Evolutionary conservation across 164 flowering plant genomes (phyloP).

Genomic region (Akebia trifoliata): DNA sequence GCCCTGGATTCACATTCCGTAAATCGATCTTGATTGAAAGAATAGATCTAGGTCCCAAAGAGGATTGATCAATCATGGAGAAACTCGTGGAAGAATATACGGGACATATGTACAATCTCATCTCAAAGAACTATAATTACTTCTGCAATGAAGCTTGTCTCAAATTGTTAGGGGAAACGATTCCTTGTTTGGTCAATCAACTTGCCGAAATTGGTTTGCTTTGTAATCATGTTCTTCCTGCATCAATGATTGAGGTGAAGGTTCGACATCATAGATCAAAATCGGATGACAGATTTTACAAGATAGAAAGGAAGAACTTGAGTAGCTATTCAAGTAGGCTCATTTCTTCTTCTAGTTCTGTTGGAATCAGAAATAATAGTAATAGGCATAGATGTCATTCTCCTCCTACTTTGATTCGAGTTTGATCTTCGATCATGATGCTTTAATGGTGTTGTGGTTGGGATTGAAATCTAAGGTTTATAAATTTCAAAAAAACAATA

Average conservation of each 20-base stretch:
- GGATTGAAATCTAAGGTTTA: too few relatives aligned
- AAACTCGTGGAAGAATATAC: conserved; percentile 50
- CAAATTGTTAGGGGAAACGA: conserved; percentile 54
- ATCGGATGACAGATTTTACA: conserved; percentile 25
- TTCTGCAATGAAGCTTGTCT: conserved; percentile 76
- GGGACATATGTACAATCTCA: conserved; percentile 70
- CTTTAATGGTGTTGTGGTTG: background rate
- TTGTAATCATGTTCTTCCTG: conserved; percentile 80
- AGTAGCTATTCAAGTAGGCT: conserved; percentile 23
- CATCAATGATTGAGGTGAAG: conserved; percentile 47
- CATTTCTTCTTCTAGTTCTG: conserved; percentile 6
- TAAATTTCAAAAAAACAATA: too few relatives aligned
- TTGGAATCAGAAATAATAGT: too few relatives aligned
- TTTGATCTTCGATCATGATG: background rate
- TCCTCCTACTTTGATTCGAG: background rate
- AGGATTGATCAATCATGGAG: conserved; percentile 59
- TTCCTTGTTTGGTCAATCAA: conserved; percentile 84
- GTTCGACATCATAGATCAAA: conserved; percentile 39
- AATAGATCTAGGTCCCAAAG: conserved; percentile 46
- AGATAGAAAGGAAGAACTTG: conserved; percentile 52
- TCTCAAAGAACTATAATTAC: conserved; percentile 87
- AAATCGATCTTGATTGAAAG: conserved; percentile 64
- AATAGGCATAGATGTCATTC: background rate
- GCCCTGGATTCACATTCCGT: conserved; percentile 68
- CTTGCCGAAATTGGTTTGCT: conserved; percentile 63